A percentile compares a stretch with the other conserved stretches of the same genome.
These are phyloP conservation scores for Rhizopus delemar DNA, from an alignment of 371 early-diverging fungal species.

Conservation along the genomic window DNA sequence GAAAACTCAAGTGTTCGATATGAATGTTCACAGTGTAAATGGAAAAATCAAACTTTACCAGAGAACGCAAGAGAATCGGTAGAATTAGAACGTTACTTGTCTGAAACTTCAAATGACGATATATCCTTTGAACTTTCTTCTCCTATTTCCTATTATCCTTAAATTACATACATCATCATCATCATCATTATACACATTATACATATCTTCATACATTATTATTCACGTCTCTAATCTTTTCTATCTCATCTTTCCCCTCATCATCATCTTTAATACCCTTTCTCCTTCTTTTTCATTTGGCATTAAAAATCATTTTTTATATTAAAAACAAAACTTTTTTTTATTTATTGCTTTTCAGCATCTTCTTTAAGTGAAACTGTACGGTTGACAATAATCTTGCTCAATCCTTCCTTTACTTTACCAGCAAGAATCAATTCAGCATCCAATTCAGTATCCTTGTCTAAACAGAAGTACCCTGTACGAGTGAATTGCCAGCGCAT, in stretches of 20 bases:
- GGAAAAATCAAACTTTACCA: constrained; percentile 41
- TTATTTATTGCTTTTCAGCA: constrained; percentile 60
- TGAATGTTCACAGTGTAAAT: constrained; percentile 42
- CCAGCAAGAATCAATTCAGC: constrained; percentile 41
- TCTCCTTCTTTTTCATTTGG: too few species aligned
- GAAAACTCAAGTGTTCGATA: constrained; percentile 40
- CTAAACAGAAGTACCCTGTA: constrained; percentile 97
- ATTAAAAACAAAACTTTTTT: neutral
- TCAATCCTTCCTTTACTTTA: constrained; percentile 40
- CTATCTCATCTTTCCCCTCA: too few species aligned
- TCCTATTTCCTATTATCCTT: neutral
- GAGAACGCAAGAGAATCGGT: constrained; percentile 29
- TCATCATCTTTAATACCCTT: too few species aligned
- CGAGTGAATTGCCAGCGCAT: constrained; percentile 96
- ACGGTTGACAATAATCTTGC: constrained; percentile 78
- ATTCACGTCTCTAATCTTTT: too few species aligned
- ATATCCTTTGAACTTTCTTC: constrained; percentile 9
- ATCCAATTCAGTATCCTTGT: constrained; percentile 79
- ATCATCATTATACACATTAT: too few species aligned
- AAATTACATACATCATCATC: too few species aligned
- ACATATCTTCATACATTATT: too few species aligned
- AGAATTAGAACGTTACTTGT: constrained; percentile 29
- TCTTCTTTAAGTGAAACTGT: constrained; percentile 94
- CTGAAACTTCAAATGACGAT: constrained; percentile 24
- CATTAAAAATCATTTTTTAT: neutral